These are phyloP conservation scores for Wickerhamomyces chambardii DNA, from an alignment of 805 yeast genomes.

Conservation along the genomic window DNA sequence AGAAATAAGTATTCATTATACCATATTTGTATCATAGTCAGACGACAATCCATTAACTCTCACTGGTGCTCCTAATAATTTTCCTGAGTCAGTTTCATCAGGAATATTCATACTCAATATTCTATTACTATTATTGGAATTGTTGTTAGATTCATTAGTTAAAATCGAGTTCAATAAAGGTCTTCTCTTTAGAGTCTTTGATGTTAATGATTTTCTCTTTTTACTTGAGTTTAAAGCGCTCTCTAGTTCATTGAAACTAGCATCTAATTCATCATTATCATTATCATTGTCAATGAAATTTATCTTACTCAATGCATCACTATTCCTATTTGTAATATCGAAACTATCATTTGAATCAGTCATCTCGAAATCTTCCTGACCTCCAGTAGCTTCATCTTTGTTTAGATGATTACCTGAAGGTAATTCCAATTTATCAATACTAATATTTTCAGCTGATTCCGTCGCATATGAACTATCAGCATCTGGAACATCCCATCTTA, in stretches of 20 bases:
- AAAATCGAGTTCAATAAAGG: no score
- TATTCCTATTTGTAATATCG: no score
- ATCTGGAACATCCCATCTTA: conserved; percentile 35
- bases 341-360: no score
- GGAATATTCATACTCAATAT: no score
- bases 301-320: no score
- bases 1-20: neutral
- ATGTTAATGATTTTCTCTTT: conserved; percentile 16
- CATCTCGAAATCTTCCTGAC: no score
- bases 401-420: neutral
- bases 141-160: no score
- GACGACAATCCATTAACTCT: conserved; percentile 2
- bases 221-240: conserved; percentile 7
- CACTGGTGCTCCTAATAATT: conserved; percentile 6
- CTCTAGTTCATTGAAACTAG: conserved; percentile 10
- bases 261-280: conserved; percentile 6
- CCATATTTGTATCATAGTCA: neutral
- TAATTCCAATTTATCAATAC: neutral
- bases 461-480: no score
- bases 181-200: conserved; percentile 8
- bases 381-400: conserved; percentile 11
- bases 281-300: no score
- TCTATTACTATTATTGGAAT: neutral
- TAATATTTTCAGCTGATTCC: neutral
- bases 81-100: neutral